Base-by-base conservation (phyloP, 768 basidiomycete species). In the Xerocomellus dryophilus region DNA sequence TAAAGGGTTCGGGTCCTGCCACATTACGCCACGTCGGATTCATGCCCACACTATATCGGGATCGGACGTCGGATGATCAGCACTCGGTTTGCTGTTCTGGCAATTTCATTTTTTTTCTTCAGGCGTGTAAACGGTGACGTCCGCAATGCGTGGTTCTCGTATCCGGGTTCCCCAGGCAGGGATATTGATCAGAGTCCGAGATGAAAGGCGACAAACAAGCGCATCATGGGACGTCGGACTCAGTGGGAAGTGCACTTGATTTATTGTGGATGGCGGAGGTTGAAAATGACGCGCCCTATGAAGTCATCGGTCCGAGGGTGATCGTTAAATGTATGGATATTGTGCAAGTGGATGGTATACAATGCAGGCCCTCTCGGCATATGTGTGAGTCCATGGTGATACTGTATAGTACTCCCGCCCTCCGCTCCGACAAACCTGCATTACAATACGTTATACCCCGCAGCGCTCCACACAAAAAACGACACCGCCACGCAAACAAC, bases 241-340 rank as follows among this genome's bases (percentile, higher is more conserved):
- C 43, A 49, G 31, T 32, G 21, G 20, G 23, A 40, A 27, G 12
- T 36, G 12, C 18, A 40, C 27, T 17, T 15, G 5, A 42, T 29
- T 25, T 25, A 31, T 51, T 35, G 46, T 53, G 40, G 39, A 23
- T 15, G 44, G 51, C 50, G 61, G 48, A 54, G 42, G 56, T 57
- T 49, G 29, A 61, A 63, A 59, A 1, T 11, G n/a, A 29, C 12
- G 20, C 7, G 25, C 11, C 15, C 23, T 14, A 65, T 65, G 66
- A 65, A 58, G 50, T 67, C 67, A 67, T 69, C 54, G 57, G 65
- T 31, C 67, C 67, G 65, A 34, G 15, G 21, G 42, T 3, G 52
- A 57, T 47, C 32, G 57, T 50, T 20, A 47, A 29, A 50, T 46
- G 45, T 53, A 42, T 54, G 51, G 34, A 54, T 53, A 46, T 31